Base-by-base conservation (phyloP, 2,329 filamentous ascomycete genomes). In the Blumeria hordei region DNA sequence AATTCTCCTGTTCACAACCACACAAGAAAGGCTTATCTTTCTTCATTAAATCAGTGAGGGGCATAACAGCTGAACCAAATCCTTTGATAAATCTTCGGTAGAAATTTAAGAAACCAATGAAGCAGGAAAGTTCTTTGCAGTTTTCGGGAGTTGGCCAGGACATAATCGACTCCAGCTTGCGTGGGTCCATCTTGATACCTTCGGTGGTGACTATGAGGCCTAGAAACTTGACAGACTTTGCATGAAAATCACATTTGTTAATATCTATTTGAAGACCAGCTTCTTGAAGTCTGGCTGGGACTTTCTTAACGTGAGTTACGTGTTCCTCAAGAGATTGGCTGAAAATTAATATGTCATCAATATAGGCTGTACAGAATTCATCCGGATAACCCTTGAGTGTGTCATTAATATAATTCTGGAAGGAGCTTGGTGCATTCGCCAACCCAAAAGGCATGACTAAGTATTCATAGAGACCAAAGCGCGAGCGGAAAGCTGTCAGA, bases 321-420 rank as follows among this genome's bases (percentile, higher is more conserved):
- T 53, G 50, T 37, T 37, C 34, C 32, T 53, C n/a, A 10, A 53
- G 18, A 9, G 14, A 16, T 21, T 53, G 9, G 34, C 50, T 53
- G 16, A 60, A 54, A 14, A 60, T 57, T 34, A 45, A 45, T n/a
- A 45, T 21, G 16, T 45, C 14, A 45, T 45, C 16, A 18, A 45
- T 45, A 18, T 28, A 32, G 10, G n/a, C 45, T 33, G 45, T 50
- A 33, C 45, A 33, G 33, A 50, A 50, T 34, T 50, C 7, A 50
- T 50, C n/a, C 3, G 9, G 41, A 45, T 45, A 45, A 9, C 41
- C 41, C 21, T 18, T 18, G 16, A 18, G 41, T 9, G 45, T 50
- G 21, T 45, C 18, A 18, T 45, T 45, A 18, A 45, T 6, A 45
- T 14, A 45, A 21, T 45, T 45, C 37, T 57, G 54, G 21, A 49